phyloP scores from a whole-genome alignment of 371 early-diverging fungal genomes.

The Batkoa obscura region DNA sequence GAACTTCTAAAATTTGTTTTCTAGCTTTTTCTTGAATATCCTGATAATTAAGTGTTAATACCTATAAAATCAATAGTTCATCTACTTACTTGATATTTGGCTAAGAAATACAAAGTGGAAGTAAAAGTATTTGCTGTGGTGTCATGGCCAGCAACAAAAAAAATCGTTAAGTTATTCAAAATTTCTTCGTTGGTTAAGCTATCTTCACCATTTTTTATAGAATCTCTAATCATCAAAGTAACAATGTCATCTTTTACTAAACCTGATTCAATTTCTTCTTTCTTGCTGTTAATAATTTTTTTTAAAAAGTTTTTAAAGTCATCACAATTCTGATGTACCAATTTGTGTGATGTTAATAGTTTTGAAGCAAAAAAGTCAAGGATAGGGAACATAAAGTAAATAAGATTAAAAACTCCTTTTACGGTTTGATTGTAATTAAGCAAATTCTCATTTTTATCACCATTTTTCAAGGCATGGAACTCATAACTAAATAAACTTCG shows the following conservation, averaged over 20 bases:
- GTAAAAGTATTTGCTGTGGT: constrained; percentile 27
- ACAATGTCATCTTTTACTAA: neutral
- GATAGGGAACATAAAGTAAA: neutral
- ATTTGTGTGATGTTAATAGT: neutral
- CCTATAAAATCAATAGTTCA: no score
- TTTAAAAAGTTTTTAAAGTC: neutral
- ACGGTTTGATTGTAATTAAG: neutral
- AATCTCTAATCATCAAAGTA: neutral
- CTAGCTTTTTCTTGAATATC: constrained; percentile 17
- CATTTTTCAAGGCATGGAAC: neutral
- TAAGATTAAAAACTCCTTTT: neutral
- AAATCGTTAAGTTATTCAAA: constrained; percentile 17
- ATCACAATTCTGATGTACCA: neutral
- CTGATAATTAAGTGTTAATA: no score
- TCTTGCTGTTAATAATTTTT: neutral
- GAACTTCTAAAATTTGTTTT: constrained; percentile 16
- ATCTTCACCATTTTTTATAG: neutral
- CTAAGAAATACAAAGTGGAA: constrained; percentile 17
- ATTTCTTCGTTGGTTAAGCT: constrained; percentile 6
- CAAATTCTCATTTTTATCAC: neutral
- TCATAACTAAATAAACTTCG: neutral
- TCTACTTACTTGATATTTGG: constrained; percentile 15
- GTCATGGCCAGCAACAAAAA: constrained; percentile 28
- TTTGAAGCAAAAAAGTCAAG: neutral
- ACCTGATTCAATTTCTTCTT: neutral